Conservation (phyloP, 2,329 filamentous ascomycete species). For the Cladosporium cucumerinum region DNA sequence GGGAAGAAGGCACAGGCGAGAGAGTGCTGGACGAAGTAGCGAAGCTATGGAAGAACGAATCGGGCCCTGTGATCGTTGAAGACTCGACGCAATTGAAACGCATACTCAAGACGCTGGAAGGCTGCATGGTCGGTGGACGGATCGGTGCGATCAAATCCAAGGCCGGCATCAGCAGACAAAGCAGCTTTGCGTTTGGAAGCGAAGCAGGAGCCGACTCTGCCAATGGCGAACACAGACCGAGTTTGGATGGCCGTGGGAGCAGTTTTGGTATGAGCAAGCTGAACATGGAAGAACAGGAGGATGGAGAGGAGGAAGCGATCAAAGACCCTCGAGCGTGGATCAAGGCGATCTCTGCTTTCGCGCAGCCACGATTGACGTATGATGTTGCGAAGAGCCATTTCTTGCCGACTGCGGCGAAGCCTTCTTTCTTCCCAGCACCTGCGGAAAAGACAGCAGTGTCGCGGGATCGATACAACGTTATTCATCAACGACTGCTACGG, state of each 20-base stretch:
- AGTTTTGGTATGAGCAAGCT: conserved; percentile 59
- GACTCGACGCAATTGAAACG: conserved; percentile 68
- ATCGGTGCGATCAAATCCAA: conserved; percentile 50
- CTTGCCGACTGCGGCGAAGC: conserved; percentile 55
- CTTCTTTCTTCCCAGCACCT: conserved; percentile 62
- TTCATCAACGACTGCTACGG: conserved; percentile 85
- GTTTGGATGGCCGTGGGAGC: conserved; percentile 54
- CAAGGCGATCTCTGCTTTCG: conserved; percentile 76
- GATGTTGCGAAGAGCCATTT: conserved; percentile 86
- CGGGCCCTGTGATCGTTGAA: conserved; percentile 87
- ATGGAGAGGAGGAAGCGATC: conserved; percentile 57
- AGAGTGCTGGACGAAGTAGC: conserved; percentile 89
- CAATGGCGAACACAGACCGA: conserved; percentile 28
- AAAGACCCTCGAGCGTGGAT: conserved; percentile 78
- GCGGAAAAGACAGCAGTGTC: conserved; percentile 82
- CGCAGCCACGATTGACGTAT: conserved; percentile 76
- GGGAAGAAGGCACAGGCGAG: conserved; percentile 90
- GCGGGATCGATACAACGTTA: conserved; percentile 84
- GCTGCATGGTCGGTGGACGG: conserved; percentile 83
- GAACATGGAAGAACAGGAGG: conserved; percentile 52
- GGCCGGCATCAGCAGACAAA: conserved; percentile 55
- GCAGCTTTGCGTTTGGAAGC: conserved; percentile 60
- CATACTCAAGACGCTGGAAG: conserved; percentile 79
- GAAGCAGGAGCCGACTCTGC: conserved; percentile 29
- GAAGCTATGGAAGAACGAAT: conserved; percentile 84